phyloP scores from a whole-genome alignment of 2,329 filamentous ascomycete genomes.

The Seiridium cupressi region DNA sequence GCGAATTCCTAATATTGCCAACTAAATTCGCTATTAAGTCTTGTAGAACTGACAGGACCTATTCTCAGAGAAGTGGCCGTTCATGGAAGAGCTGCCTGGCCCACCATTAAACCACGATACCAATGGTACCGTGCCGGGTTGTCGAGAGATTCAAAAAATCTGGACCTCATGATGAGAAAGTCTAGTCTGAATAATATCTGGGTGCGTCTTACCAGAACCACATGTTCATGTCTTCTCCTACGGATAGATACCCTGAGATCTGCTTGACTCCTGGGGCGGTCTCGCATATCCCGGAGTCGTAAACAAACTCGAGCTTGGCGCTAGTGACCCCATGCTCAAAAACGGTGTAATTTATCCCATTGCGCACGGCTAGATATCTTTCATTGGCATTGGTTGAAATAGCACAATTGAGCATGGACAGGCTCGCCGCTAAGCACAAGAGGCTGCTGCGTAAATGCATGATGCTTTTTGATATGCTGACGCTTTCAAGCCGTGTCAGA shows the following conservation, averaged over 20 bases:
- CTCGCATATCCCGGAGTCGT: constrained; percentile 50
- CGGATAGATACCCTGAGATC: constrained; percentile 49
- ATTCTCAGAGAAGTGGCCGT: constrained; percentile 37
- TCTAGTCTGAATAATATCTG: not conserved
- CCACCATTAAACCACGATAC: constrained; percentile 38
- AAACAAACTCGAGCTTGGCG: constrained; percentile 43
- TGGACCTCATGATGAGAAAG: constrained; percentile 36
- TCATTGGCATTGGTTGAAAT: not conserved
- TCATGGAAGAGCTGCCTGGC: constrained; percentile 36
- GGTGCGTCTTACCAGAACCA: constrained; percentile 36
- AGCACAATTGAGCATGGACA: no score
- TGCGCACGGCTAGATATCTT: constrained; percentile 13
- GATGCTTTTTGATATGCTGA: no score
- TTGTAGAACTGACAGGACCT: constrained; percentile 33
- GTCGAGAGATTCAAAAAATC: constrained; percentile 35
- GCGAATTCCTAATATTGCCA: no score
- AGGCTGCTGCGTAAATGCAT: no score
- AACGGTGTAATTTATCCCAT: constrained; percentile 32
- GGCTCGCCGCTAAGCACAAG: no score
- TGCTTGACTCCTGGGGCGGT: constrained; percentile 47
- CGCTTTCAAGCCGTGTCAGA: no score
- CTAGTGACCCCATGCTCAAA: constrained; percentile 45
- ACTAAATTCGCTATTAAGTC: no score
- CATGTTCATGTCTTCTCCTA: constrained; percentile 41
- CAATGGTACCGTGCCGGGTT: constrained; percentile 28